Conservation (phyloP, 306 rosid genomes). For the Purshia tridentata region DNA sequence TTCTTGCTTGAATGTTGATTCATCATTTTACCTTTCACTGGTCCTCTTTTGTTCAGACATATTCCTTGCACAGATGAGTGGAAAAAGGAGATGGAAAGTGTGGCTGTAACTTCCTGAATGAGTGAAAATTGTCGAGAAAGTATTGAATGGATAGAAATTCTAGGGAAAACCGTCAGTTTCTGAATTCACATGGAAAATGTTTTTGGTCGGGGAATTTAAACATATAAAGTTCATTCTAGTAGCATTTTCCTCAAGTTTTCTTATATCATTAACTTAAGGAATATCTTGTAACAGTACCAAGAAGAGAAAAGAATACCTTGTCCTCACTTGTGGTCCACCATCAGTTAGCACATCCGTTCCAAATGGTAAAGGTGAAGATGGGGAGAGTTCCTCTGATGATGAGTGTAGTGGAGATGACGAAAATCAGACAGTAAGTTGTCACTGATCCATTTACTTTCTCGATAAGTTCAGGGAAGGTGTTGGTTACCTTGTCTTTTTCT, state of each 20-base stretch:
- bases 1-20: not conserved
- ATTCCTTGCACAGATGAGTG: not conserved
- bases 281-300: conserved; percentile 56
- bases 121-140: not conserved
- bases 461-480: not conserved
- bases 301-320: conserved; percentile 84
- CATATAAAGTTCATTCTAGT: not conserved
- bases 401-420: conserved; percentile 66
- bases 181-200: not conserved
- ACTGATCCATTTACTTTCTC: not conserved
- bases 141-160: not conserved
- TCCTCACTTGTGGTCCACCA: conserved; percentile 77
- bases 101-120: not conserved
- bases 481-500: not conserved
- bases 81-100: not conserved
- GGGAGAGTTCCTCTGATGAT: conserved; percentile 54
- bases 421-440: conserved; percentile 56
- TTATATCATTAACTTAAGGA: conserved; percentile 23
- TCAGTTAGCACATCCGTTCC: conserved; percentile 43
- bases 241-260: conserved; percentile 7
- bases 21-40: not conserved
- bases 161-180: not conserved
- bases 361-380: conserved; percentile 54
- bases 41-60: not conserved
- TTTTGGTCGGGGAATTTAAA: not conserved